Base-by-base conservation (phyloP, 176 grass and related monocot genomes). In the Carex myosuroides region DNA sequence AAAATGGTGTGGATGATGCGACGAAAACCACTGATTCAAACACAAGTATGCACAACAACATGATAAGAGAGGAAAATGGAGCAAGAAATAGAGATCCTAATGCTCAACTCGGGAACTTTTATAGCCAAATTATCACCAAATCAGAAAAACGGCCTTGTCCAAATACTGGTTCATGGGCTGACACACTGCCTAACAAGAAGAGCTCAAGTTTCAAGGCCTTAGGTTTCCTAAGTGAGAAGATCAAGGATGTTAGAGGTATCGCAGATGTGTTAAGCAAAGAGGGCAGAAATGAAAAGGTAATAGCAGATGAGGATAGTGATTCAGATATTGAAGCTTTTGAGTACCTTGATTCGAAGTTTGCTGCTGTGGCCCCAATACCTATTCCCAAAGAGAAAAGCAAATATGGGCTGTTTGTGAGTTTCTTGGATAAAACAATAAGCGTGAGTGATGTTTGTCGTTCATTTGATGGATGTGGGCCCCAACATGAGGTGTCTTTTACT, bases 351-450 rank as follows among this genome's bases (percentile, higher is more conserved):
- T 24, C 24, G 12, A 18, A 52, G 10, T 44, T 42, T 73, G 70
- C 42, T 52, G n/a, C 16, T 73, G 70, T 6, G 2, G n/a, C 42
- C 42, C 42, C 39, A 73, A 21, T 22, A n/a, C 52, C 77, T 80
- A 59, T 80, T 80, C 33, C 30, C 24, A 29, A 59, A 80, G 77
- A 80, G 13, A 80, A 11, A 41, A 18, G 54, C 13, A 80, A 80
- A 61, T 80, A 80, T 41, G 77, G 48, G 57, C 29, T 80, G 13
- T 80, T 60, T 61, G 77, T 80, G 77, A 80, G 77, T 35, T 80
- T 80, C 50, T 80, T 80, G 77, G 22, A 80, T 56, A 59, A 80
- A 60, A n/a, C 48, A 59, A 80, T 33, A 60, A 35, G 26, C 33
- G 24, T 20, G 29, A 35, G 77, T 41, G 55, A 80, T 37, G 33